Evolutionary conservation across 257 asterid species (phyloP).

Genomic region (Solanum acaule): DNA sequence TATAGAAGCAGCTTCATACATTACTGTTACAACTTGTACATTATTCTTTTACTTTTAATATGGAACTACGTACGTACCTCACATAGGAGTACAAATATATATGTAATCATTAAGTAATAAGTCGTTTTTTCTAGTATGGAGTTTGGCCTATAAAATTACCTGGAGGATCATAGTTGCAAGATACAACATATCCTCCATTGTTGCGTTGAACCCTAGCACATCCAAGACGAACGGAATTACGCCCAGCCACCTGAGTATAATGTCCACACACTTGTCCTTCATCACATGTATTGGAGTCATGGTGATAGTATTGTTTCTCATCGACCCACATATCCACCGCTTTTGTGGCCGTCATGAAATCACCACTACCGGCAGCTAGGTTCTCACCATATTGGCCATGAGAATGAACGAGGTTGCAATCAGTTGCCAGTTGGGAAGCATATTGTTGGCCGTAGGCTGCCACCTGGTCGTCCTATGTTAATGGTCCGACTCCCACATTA

Average conservation of each 20-base stretch:
- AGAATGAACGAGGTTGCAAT: too few species aligned
- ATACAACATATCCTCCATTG: neutral
- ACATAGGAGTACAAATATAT: neutral
- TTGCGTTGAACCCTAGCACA: slow-evolving; percentile 15
- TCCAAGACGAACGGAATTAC: neutral
- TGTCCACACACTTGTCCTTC: neutral
- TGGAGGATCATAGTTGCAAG: slow-evolving; percentile 22
- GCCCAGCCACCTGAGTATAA: neutral
- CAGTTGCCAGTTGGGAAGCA: neutral
- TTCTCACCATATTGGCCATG: too few species aligned
- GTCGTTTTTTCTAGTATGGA: neutral
- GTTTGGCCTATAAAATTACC: slow-evolving; percentile 14
- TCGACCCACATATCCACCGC: slow-evolving; percentile 14
- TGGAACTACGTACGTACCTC: too few species aligned
- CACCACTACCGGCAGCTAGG: neutral
- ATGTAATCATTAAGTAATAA: neutral
- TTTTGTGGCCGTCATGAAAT: neutral
- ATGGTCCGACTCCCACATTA: too few species aligned
- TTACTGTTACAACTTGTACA: too few species aligned
- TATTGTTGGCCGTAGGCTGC: too few species aligned
- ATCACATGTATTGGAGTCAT: slow-evolving; percentile 4
- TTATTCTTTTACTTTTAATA: too few species aligned
- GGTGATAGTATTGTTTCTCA: slow-evolving; percentile 1
- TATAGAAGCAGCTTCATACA: too few species aligned
- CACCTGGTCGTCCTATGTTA: too few species aligned